Evolutionary conservation across 106 monocot species (phyloP).

Genomic region (Dactylorhiza incarnata): DNA sequence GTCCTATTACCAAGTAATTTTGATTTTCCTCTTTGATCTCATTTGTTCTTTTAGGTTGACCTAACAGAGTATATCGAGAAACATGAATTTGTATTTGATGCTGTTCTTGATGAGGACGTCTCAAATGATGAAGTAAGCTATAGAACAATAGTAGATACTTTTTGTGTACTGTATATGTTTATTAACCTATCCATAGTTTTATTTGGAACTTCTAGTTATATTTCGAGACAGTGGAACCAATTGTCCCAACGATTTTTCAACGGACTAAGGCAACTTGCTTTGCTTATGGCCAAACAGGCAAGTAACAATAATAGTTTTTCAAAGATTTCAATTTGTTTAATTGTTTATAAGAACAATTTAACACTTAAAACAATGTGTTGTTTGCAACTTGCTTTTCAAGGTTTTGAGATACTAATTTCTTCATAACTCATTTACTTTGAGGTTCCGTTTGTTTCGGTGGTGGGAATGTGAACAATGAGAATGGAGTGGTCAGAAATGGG

Average conservation of each 20-base stretch:
- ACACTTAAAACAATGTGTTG: background rate
- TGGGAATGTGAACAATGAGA: too few species aligned
- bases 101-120: slow-evolving; percentile 89
- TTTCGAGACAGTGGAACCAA: slow-evolving; percentile 79
- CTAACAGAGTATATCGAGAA: slow-evolving; percentile 91
- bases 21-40: background rate
- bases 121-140: slow-evolving; percentile 87
- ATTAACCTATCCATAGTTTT: background rate
- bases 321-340: background rate
- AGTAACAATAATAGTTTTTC: background rate
- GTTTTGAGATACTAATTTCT: background rate
- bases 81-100: slow-evolving; percentile 98
- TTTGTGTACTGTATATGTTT: background rate
- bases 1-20: background rate
- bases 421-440: background rate
- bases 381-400: background rate
- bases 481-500: too few species aligned
- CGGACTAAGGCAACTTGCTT: slow-evolving; percentile 96
- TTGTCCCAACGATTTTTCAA: slow-evolving; percentile 89
- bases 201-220: slow-evolving; percentile 54
- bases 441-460: background rate
- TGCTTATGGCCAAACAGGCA: slow-evolving; percentile 98
- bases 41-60: slow-evolving; percentile 52
- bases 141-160: background rate
- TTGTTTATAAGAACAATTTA: background rate